These are phyloP conservation scores for Metschnikowia chrysomelidarum DNA, from an alignment of 805 yeast genomes.

Conservation along the genomic window DNA sequence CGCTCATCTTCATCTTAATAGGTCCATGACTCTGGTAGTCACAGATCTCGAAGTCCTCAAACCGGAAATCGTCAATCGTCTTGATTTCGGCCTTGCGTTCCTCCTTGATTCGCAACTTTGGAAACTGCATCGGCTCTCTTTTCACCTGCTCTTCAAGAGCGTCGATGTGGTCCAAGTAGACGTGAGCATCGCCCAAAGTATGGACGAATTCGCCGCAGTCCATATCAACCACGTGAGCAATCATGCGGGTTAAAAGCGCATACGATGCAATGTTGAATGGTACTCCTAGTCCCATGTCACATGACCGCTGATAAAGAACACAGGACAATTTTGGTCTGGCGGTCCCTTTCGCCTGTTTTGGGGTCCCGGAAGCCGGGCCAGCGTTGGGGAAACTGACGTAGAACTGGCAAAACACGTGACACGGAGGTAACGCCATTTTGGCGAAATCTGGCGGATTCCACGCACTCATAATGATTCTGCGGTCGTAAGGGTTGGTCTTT, in stretches of 20 bases:
- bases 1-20: constrained; percentile 97
- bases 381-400: constrained; percentile 80
- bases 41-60: constrained; percentile 80
- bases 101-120: constrained; percentile 69
- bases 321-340: constrained; percentile 74
- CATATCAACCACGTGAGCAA: constrained; percentile 92
- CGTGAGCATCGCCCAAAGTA: constrained; percentile 96
- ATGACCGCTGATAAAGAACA: constrained; percentile 91
- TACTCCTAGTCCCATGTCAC: constrained; percentile 99
- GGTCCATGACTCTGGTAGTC: constrained; percentile 79
- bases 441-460: constrained; percentile 98
- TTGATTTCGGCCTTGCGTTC: constrained; percentile 45
- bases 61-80: constrained; percentile 81
- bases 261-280: constrained; percentile 98
- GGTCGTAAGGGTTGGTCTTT: constrained; percentile 87
- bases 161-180: constrained; percentile 88
- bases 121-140: constrained; percentile 78
- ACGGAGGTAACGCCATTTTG: constrained; percentile 97
- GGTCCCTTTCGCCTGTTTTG: constrained; percentile 14
- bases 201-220: constrained; percentile 95
- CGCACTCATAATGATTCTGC: constrained; percentile 92
- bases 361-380: constrained; percentile 11
- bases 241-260: constrained; percentile 88
- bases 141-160: constrained; percentile 78
- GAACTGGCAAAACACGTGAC: constrained; percentile 95